These are phyloP conservation scores for Phytomonas sp. DNA, from an alignment of 208 protist genomes.

Conservation along the genomic window DNA sequence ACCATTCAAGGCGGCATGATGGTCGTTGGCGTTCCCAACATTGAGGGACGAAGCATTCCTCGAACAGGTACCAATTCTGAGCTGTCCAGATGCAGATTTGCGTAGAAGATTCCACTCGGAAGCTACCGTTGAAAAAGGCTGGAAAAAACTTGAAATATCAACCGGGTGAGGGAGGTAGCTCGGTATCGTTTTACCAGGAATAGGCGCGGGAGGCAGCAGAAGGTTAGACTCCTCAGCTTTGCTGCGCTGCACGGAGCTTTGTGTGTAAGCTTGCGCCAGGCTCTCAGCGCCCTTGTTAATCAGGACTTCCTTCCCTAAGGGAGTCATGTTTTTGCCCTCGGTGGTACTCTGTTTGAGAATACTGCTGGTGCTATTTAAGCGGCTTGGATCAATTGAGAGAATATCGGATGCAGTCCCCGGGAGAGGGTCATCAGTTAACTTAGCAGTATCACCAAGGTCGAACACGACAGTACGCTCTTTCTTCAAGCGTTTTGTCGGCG, in stretches of 20 bases:
- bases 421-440: not conserved
- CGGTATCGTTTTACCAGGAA: constrained; percentile 57
- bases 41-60: not conserved
- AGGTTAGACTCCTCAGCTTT: constrained; percentile 58
- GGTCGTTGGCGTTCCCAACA: constrained; percentile 5
- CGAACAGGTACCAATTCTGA: constrained; percentile 21
- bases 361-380: constrained; percentile 5
- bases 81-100: constrained; percentile 53
- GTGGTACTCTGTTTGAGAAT: constrained; percentile 62
- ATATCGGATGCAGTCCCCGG: not conserved
- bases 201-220: constrained; percentile 36
- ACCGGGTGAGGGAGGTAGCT: constrained; percentile 58
- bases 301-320: constrained; percentile 68
- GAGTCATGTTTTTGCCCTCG: constrained; percentile 47
- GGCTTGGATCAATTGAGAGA: constrained; percentile 1
- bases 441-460: constrained; percentile 27
- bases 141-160: constrained; percentile 53
- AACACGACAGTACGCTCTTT: constrained; percentile 65
- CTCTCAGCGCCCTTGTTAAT: constrained; percentile 50
- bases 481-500: constrained; percentile 26
- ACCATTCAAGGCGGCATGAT: constrained; percentile 9
- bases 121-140: constrained; percentile 62
- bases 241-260: constrained; percentile 43
- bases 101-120: constrained; percentile 75
- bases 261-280: constrained; percentile 46